Conservation (phyloP, 2,329 filamentous ascomycete genomes). For the Clonostachys chloroleuca region DNA sequence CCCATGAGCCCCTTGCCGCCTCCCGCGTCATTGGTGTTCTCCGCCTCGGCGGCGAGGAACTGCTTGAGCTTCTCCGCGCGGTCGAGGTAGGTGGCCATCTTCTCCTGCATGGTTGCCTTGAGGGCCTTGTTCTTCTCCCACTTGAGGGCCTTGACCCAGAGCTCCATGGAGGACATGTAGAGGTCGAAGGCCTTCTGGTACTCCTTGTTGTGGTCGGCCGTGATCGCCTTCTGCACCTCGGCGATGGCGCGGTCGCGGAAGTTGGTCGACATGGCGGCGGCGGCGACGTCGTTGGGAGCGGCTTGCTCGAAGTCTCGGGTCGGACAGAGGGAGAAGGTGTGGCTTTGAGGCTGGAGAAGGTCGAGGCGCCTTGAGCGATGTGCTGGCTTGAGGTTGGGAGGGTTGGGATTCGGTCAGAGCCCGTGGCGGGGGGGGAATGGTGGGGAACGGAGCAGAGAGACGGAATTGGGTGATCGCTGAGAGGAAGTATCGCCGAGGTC, state of each 20-base stretch:
- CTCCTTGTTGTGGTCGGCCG: constrained; percentile 89
- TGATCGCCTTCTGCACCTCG: constrained; percentile 95
- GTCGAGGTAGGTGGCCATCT: constrained; percentile 97
- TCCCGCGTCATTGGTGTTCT: constrained; percentile 67
- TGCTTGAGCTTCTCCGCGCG: constrained; percentile 96
- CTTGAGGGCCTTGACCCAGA: constrained; percentile 98
- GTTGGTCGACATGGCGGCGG: constrained; percentile 79
- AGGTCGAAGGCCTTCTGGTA: constrained; percentile 96
- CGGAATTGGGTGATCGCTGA: neutral
- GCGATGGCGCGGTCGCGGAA: constrained; percentile 96
- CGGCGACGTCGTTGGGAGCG: neutral
- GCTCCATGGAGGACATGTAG: constrained; percentile 93
- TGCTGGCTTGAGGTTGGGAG: neutral
- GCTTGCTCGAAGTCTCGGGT: neutral
- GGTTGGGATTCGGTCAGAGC: neutral
- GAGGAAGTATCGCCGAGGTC: constrained; percentile 2
- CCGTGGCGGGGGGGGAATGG: neutral
- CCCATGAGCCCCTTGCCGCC: constrained; percentile 62
- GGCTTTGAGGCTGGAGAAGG: neutral
- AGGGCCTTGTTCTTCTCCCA: constrained; percentile 99
- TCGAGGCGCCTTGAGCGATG: neutral
- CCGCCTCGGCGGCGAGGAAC: constrained; percentile 73
- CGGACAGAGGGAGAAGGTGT: constrained; percentile 1
- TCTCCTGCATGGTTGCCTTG: constrained; percentile 95
- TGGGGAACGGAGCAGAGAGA: neutral